A percentile compares a stretch with the other conserved stretches of the same genome.
Evolutionary conservation across 129 eudicot species (phyloP).

Genomic region (Glebionis coronaria): DNA sequence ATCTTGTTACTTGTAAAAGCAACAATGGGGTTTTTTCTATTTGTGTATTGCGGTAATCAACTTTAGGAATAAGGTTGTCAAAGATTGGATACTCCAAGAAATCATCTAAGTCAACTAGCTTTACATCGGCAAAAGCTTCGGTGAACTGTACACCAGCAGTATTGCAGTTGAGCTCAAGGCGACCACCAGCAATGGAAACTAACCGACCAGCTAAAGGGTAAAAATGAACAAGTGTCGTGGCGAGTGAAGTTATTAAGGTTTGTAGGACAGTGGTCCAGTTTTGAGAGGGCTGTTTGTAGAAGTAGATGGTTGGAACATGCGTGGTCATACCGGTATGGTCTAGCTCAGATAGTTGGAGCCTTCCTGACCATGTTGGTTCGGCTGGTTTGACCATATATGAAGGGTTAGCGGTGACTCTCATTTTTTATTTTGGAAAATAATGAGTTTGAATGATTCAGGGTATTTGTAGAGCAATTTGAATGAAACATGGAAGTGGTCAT

Average conservation of each 20-base stretch:
- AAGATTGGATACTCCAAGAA: slow-evolving; percentile 31
- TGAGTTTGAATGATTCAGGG: slow-evolving; percentile 6
- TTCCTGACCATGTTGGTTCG: slow-evolving; percentile 47
- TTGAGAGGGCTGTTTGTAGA: slow-evolving; percentile 29
- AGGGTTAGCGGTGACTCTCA: slow-evolving; percentile 39
- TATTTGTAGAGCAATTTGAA: slow-evolving; percentile 19
- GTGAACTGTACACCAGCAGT: slow-evolving; percentile 40
- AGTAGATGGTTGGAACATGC: slow-evolving; percentile 48
- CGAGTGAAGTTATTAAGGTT: slow-evolving; percentile 44
- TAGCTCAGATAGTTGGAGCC: slow-evolving; percentile 42
- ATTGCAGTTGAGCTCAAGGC: slow-evolving; percentile 61
- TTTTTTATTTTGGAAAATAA: slow-evolving; percentile 28
- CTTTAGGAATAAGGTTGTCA: slow-evolving; percentile 38
- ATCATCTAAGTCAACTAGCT: slow-evolving; percentile 44
- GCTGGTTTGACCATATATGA: slow-evolving; percentile 45
- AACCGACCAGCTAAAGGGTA: slow-evolving; percentile 70
- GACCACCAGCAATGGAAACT: slow-evolving; percentile 31
- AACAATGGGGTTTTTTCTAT: slow-evolving; percentile 45
- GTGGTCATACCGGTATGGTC: slow-evolving; percentile 48
- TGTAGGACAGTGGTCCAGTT: slow-evolving; percentile 25
- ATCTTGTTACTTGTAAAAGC: slow-evolving; percentile 54
- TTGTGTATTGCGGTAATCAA: slow-evolving; percentile 43
- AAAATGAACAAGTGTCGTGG: slow-evolving; percentile 47
- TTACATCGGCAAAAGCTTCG: slow-evolving; percentile 39
- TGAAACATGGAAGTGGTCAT: slow-evolving; percentile 21